A percentile compares a stretch with the other conserved stretches of the same genome.
Conservation (phyloP, 768 basidiomycete genomes). For the Amanita jacksonii region DNA sequence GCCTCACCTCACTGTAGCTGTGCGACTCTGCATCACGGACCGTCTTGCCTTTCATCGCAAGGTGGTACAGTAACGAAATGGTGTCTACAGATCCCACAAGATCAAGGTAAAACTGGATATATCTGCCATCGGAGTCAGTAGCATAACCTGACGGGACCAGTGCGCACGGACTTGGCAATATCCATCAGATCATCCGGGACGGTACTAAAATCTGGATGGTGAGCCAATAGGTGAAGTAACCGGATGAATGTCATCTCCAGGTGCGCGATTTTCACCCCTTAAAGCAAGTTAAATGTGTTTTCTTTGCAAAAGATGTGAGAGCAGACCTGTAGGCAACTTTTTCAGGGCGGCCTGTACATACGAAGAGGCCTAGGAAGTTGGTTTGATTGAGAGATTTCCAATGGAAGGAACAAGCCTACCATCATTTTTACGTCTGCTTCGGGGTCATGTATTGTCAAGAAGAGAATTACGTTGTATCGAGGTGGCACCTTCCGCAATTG, state of each 20-base stretch:
- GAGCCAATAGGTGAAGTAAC: slow-evolving; percentile 78
- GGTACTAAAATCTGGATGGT: slow-evolving; percentile 85
- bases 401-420: slow-evolving; percentile 31
- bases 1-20: slow-evolving; percentile 59
- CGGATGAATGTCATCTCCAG: slow-evolving; percentile 83
- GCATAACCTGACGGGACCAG: not conserved
- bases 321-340: slow-evolving; percentile 35
- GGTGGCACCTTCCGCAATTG: slow-evolving; percentile 53
- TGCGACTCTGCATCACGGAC: slow-evolving; percentile 72
- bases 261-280: slow-evolving; percentile 50
- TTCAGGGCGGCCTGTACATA: slow-evolving; percentile 44
- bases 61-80: slow-evolving; percentile 70
- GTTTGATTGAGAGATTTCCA: slow-evolving; percentile 7
- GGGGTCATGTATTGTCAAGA: slow-evolving; percentile 87
- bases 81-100: slow-evolving; percentile 73
- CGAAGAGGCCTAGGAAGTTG: slow-evolving; percentile 36
- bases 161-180: slow-evolving; percentile 77
- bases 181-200: slow-evolving; percentile 61
- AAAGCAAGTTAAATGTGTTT: not conserved
- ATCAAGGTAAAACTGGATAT: slow-evolving; percentile 83
- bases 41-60: slow-evolving; percentile 78
- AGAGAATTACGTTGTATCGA: slow-evolving; percentile 76
- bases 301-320: not conserved
- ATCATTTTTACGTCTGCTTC: slow-evolving; percentile 67
- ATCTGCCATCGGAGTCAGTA: slow-evolving; percentile 36